phyloP scores from a whole-genome alignment of 306 rosid species.

The Corylus avellana region DNA sequence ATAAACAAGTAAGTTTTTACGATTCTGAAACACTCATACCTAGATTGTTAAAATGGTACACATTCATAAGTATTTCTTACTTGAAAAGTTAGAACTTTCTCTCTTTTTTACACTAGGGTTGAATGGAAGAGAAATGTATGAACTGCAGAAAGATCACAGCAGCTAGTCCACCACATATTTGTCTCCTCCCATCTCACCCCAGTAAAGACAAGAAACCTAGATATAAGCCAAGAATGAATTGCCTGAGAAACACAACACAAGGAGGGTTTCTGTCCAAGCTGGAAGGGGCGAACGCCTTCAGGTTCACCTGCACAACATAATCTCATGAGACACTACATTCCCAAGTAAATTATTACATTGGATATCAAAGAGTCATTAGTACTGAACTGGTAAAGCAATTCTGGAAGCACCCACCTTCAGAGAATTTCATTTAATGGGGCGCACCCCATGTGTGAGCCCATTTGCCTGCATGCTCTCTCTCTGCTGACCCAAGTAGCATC shows the following conservation, averaged over 20 bases:
- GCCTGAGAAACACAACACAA: conserved; percentile 58
- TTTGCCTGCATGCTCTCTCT: conserved; percentile 48
- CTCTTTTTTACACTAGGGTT: conserved; percentile 34
- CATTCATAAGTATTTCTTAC: conserved; percentile 20
- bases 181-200: conserved; percentile 34
- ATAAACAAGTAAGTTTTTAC: neutral
- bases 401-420: conserved; percentile 31
- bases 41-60: conserved; percentile 7
- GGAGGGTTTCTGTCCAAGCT: conserved; percentile 33
- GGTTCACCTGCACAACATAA: conserved; percentile 47
- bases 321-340: conserved; percentile 25
- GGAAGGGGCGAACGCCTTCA: conserved; percentile 32
- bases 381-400: conserved; percentile 25
- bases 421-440: conserved; percentile 43
- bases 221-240: conserved; percentile 92
- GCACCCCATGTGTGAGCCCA: conserved; percentile 48
- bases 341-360: neutral
- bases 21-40: neutral
- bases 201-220: conserved; percentile 27
- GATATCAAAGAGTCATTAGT: conserved; percentile 2
- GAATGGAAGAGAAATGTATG: conserved; percentile 23
- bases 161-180: conserved; percentile 27
- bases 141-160: conserved; percentile 30
- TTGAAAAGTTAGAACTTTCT: conserved; percentile 21
- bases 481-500: conserved; percentile 42